Conservation (phyloP, 352 stramenopile genomes). For the Globisporangium okanoganense region DNA sequence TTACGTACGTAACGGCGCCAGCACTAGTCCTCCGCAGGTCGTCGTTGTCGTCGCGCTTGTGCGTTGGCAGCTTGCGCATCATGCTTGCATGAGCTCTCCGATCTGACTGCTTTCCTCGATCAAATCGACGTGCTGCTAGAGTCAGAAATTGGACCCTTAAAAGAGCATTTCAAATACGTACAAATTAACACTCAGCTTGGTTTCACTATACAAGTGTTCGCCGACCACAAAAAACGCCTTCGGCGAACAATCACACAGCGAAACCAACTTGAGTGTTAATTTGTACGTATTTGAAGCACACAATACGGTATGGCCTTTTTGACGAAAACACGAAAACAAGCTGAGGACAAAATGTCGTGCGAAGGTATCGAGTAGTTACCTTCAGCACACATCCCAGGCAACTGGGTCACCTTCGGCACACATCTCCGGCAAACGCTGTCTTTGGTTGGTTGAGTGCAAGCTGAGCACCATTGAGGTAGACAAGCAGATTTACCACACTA, state of each 20-base stretch:
- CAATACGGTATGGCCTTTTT: too few relatives aligned
- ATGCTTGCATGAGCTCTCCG: background rate
- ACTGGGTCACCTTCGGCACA: background rate
- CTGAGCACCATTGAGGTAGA: background rate
- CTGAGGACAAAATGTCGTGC: too few relatives aligned
- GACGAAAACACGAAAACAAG: too few relatives aligned
- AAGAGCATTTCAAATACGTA: too few relatives aligned
- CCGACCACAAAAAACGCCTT: too few relatives aligned
- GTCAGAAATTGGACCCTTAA: background rate
- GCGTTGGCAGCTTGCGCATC: slow-evolving; percentile 4
- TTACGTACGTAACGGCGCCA: background rate
- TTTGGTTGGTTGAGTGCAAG: slow-evolving; percentile 6
- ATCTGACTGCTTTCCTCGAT: background rate
- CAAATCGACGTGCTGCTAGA: too few relatives aligned
- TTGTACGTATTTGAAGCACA: too few relatives aligned
- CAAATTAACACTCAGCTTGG: too few relatives aligned
- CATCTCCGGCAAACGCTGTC: background rate
- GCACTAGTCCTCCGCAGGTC: background rate
- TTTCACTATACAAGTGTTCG: too few relatives aligned
- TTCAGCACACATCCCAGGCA: background rate
- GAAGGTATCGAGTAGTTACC: too few relatives aligned
- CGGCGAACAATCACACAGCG: too few relatives aligned
- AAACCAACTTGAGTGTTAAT: too few relatives aligned
- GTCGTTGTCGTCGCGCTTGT: slow-evolving; percentile 3
- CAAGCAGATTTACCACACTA: background rate